A percentile compares a stretch with the other conserved stretches of the same genome.
Evolutionary conservation across 2,329 filamentous ascomycete species (phyloP).

Genomic region (Bipolaris cookei): DNA sequence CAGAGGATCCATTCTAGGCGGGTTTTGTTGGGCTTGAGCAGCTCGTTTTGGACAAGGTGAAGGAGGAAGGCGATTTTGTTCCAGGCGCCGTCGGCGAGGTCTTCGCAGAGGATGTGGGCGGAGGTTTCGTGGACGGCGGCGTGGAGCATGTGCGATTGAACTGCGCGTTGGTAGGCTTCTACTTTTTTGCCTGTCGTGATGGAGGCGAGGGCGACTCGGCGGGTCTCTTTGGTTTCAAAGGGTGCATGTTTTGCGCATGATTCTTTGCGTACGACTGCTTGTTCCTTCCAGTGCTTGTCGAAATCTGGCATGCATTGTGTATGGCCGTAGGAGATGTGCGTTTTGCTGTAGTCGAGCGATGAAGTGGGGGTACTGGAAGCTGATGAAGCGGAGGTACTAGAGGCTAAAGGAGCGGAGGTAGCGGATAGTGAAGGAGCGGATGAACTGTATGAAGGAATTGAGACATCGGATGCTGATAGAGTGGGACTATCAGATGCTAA

Average conservation of each 20-base stretch:
- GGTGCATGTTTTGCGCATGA: conserved; percentile 26
- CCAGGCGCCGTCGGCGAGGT: conserved; percentile 54
- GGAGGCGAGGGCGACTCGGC: conserved; percentile 42
- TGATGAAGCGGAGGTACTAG: neutral
- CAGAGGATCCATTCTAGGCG: conserved; percentile 54
- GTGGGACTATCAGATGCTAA: neutral
- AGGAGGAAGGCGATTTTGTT: conserved; percentile 56
- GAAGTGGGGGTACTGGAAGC: neutral
- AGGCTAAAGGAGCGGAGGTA: neutral
- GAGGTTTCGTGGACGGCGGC: conserved; percentile 51
- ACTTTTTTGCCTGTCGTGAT: conserved; percentile 45
- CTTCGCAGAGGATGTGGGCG: conserved; percentile 50
- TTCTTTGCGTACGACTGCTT: conserved; percentile 9
- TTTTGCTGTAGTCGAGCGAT: conserved; percentile 8
- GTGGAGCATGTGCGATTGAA: conserved; percentile 52
- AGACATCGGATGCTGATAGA: neutral
- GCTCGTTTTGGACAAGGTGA: conserved; percentile 43
- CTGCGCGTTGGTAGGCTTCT: conserved; percentile 49
- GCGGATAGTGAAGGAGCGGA: neutral
- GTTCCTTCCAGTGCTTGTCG: conserved; percentile 14
- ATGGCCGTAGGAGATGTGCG: conserved; percentile 24
- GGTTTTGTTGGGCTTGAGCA: conserved; percentile 48
- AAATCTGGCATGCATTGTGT: conserved; percentile 26
- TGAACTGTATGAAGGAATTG: neutral
- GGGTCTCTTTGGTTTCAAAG: conserved; percentile 16